These are phyloP conservation scores for Boletus sp. DNA, from an alignment of 768 basidiomycete species.

Conservation along the genomic window DNA sequence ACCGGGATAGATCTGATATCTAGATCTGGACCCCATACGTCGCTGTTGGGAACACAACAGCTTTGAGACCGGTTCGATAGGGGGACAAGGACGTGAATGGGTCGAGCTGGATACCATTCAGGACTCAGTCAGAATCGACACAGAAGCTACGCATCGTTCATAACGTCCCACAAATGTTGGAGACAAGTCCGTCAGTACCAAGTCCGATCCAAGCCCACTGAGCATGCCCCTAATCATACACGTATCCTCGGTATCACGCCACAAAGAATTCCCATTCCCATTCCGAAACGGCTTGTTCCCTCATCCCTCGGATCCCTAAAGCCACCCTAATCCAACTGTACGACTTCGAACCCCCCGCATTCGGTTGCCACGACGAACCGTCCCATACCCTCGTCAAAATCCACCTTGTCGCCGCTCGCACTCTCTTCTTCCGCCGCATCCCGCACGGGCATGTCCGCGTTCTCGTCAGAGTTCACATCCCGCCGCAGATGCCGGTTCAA, in stretches of 20 bases:
- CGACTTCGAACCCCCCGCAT: constrained; percentile 28
- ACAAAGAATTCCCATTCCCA: neutral
- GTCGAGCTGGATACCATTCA: neutral
- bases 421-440: neutral
- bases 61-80: neutral
- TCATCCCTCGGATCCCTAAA: neutral
- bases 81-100: neutral
- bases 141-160: neutral
- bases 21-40: neutral
- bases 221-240: neutral
- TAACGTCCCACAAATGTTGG: neutral
- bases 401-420: constrained; percentile 18
- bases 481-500: constrained; percentile 4
- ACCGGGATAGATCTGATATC: neutral
- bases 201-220: neutral
- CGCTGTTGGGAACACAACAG: neutral
- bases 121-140: neutral
- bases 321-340: constrained; percentile 17
- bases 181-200: neutral
- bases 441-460: neutral
- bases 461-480: neutral
- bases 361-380: constrained; percentile 28
- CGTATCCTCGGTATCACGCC: neutral
- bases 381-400: constrained; percentile 33
- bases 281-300: neutral